Evolutionary conservation across 2,329 filamentous ascomycete genomes (phyloP), one percentile per base, ranked within the genome.

Genomic region (Talaromyces sp.): DNA sequence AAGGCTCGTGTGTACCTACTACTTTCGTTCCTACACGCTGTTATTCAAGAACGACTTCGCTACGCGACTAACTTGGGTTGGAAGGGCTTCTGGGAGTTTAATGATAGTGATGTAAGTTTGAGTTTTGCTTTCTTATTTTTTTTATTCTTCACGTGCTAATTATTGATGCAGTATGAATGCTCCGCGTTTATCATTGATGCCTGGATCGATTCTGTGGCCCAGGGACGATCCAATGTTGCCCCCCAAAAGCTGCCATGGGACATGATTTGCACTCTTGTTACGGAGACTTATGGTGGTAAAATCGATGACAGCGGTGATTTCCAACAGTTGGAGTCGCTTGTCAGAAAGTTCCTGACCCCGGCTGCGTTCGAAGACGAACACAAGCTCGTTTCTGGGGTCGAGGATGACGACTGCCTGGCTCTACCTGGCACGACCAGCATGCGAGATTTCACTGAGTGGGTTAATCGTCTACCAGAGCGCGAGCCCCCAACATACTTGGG

Each of bases 61-160:
- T 99, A 99, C 75, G 93, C 94, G 28, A 96, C 95, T 0, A 94
- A 85, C 61, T 82, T 99, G 60, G 95, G 95, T 64, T 99, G 95
- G 95, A 97, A 96, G 81, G 92, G 92, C 59, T 96, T 97, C 83
- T 99, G 96, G 95, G 96, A 99, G 78, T 99, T 99, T 77, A 99
- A 99, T 74, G 96, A 99, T 77, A 96, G 93, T 69, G 95, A 99
- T 78, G 91, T 96, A 86, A 90, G 91, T 88, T 67, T 36, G 14
- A 42, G 16, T 33, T 16, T n/a, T 18, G 2, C n/a, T 16, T 2
- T 4, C 9, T 33, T 14, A 16, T 47, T 47, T 33, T 57, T 57
- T 18, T 42, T 63, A n/a, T 56, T 27, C 53, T 27, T 34, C 16
- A n/a, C 5, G 62, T 55, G 60, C 69, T 70, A 69, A 73, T 66